A percentile compares a stretch with the other conserved stretches of the same genome.
Conservation (phyloP, 129 eudicot genomes). For the Flaveria bidentis region DNA sequence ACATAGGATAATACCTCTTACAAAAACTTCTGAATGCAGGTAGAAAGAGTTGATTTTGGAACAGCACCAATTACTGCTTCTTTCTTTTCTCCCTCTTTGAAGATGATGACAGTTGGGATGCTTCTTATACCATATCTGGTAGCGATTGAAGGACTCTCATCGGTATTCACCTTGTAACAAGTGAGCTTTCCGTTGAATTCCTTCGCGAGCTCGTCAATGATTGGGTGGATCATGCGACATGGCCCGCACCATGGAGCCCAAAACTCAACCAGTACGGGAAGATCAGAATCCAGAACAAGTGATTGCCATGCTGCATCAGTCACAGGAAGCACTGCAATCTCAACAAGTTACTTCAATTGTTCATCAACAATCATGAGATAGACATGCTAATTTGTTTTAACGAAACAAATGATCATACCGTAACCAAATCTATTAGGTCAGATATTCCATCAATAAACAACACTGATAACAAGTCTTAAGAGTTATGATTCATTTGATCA, state of each 20-base stretch:
- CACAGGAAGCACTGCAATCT: constrained; percentile 62
- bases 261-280: constrained; percentile 86
- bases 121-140: constrained; percentile 82
- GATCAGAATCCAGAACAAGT: constrained; percentile 56
- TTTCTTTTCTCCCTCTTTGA: constrained; percentile 87
- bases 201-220: constrained; percentile 74
- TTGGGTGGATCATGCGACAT: constrained; percentile 93
- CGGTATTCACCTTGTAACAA: constrained; percentile 83
- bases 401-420: not conserved
- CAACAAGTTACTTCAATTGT: not conserved
- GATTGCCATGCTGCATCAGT: constrained; percentile 63
- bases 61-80: constrained; percentile 96
- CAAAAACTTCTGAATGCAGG: constrained; percentile 78
- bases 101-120: constrained; percentile 87
- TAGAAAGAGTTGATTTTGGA: constrained; percentile 64
- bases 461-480: not conserved
- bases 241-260: constrained; percentile 99
- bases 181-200: constrained; percentile 75
- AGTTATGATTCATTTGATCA: not conserved
- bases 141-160: constrained; percentile 74
- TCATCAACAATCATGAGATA: not conserved
- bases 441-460: not conserved
- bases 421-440: not conserved
- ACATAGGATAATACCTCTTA: constrained; percentile 40
- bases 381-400: not conserved